Base-by-base conservation (phyloP, 768 basidiomycete species). In the Panaeolus papilionaceus region DNA sequence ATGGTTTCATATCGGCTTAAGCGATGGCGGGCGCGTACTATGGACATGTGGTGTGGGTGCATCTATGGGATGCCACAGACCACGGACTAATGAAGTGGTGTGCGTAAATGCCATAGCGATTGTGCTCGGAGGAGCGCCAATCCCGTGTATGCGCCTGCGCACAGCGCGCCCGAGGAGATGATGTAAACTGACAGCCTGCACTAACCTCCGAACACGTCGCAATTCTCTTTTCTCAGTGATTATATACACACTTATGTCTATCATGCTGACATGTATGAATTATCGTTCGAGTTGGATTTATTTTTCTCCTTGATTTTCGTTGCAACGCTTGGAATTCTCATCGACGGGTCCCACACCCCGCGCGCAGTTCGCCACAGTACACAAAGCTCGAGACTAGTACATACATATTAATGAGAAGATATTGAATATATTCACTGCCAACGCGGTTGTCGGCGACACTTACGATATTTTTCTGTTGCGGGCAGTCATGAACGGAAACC, bases 31-130 rank as follows among this genome's bases (percentile, higher is more conserved):
- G 54, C 28, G 54, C 54, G 54, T 33, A 58, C 54, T 33, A 16
- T 47, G 20, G 16, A 58, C 54, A 58, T 58, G 54, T 58, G 54
- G 54, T 58, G 54, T 58, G 54, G 28, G 54, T 58, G 54, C 54
- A 3, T 11, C 54, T 33, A 33, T 33, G 54, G 54, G 54, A 58
- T 33, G 26, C 54, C 54, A 28, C 14, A 37, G 14, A 58, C 54
- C 54, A 58, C 54, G 54, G 54, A 58, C 10, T 33, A 37, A 18
- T 4, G 20, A 23, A 49, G 20, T 49, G 47, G 47, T 10, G 47
- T 23, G 20, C 6, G 47, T 20, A 23, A 49, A 18, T 10, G 20
- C 20, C 23, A 49, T 49, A 12, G 47, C 23, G 20, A 49, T 26
- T 49, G 20, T 23, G 47, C 23, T 49, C 28, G 26, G 26, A 58